Evolutionary conservation across 2,329 filamentous ascomycete genomes (phyloP).

Genomic region (Didymellaceae sp.): DNA sequence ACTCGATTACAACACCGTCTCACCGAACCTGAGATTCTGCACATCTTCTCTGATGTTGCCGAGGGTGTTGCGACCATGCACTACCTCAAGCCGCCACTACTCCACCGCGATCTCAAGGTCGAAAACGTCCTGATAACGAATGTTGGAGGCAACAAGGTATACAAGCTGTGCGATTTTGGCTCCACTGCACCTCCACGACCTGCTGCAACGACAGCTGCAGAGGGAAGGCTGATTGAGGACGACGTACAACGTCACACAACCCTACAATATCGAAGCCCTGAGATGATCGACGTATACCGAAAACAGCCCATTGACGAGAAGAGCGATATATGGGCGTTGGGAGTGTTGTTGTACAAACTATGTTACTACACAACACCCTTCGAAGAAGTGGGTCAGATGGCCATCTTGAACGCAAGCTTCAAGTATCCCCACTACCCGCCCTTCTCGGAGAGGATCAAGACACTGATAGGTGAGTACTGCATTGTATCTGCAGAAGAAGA

Average conservation of each 20-base stretch:
- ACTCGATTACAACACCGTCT: constrained; percentile 93
- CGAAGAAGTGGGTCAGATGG: constrained; percentile 96
- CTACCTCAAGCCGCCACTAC: constrained; percentile 89
- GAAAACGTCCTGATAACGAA: constrained; percentile 93
- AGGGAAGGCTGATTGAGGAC: constrained; percentile 92
- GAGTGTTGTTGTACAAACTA: constrained; percentile 94
- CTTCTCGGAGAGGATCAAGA: constrained; percentile 89
- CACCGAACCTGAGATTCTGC: constrained; percentile 95
- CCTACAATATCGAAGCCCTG: constrained; percentile 94
- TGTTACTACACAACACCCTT: constrained; percentile 99
- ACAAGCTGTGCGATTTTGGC: constrained; percentile 98
- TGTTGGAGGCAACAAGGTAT: constrained; percentile 70
- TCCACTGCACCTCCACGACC: constrained; percentile 84
- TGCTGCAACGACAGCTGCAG: constrained; percentile 83
- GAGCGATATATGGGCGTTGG: constrained; percentile 96
- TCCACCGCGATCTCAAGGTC: constrained; percentile 95
- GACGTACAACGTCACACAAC: constrained; percentile 97
- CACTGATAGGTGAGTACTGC: constrained; percentile 81
- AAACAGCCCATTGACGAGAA: constrained; percentile 98
- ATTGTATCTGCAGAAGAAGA: background rate
- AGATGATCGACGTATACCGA: constrained; percentile 98
- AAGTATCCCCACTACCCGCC: constrained; percentile 86
- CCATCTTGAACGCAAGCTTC: constrained; percentile 94
- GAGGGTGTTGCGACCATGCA: constrained; percentile 99
- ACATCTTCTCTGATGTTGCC: constrained; percentile 94